Base-by-base conservation (phyloP, 805 yeast genomes). In the Ogataea pilisensis region DNA sequence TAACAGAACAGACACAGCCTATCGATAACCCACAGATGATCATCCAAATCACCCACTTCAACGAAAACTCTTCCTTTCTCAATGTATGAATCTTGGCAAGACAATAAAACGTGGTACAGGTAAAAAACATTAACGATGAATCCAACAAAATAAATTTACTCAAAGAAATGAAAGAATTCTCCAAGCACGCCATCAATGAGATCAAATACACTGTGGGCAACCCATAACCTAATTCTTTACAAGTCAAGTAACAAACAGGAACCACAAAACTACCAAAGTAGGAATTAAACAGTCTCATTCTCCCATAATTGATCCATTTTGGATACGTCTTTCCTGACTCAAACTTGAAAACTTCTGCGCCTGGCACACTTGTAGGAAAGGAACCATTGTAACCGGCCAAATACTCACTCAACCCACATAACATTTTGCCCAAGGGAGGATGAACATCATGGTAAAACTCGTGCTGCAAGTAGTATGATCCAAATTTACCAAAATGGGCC, bases 401-500 rank as follows among this genome's bases (percentile, higher is more conserved):
- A 57, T 76, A 83, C 21, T 89, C 95, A 14, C 88, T 80, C 5
- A 85, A 66, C 2, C 88, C 95, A 45, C 84, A 80, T 37, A 85
- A 66, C 82, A 85, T 78, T 55, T 85, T 85, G 8, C 93, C 95
- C 51, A 85, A 69, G 1, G 95, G 95, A 17, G 95, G 95, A 57
- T 85, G 95, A 24, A 85, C 95, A 65, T 85, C 95, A 53, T 80
- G 87, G 55, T 85, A 85, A 57, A 85, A 84, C 54, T 85, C 89
- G 55, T 81, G 88, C 60, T 81, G 75, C 49, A 84, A 65, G 61
- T 85, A 85, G 54, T 84, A 80, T 3, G 91, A 81, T 34, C 95
- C 95, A 59, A 85, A 85, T 59, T 83, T 84, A 32, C 93, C 95
- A 63, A 91, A 91, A 68, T 90, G 96, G 31, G 96, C 97, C 61